Conservation (phyloP, 225 moss, liverwort and hornwort genomes). For the Neckera pumila region DNA sequence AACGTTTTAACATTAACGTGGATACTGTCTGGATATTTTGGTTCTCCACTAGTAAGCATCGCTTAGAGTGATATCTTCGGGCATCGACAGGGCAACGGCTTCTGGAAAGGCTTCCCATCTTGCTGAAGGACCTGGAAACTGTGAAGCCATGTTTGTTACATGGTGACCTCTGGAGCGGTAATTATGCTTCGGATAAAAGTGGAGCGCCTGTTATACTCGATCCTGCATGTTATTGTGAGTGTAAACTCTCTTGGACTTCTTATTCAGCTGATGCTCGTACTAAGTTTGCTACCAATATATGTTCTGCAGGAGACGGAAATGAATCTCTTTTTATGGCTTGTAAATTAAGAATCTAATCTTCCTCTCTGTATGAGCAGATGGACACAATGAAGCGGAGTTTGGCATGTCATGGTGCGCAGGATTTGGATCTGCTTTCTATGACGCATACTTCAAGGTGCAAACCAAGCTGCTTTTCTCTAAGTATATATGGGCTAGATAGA, state of each 20-base stretch:
- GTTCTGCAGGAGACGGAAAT: neutral
- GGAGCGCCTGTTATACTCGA: slow-evolving; percentile 88
- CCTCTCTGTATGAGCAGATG: slow-evolving; percentile 37
- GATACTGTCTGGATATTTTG: neutral
- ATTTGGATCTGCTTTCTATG: slow-evolving; percentile 81
- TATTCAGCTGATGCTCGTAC: neutral
- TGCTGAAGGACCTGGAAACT: slow-evolving; percentile 42
- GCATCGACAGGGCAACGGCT: slow-evolving; percentile 53
- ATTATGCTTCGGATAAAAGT: slow-evolving; percentile 46
- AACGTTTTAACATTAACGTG: neutral
- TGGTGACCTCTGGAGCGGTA: slow-evolving; percentile 99
- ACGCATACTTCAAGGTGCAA: slow-evolving; percentile 85
- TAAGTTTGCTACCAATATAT: neutral
- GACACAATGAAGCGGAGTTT: slow-evolving; percentile 96
- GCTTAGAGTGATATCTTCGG: neutral
- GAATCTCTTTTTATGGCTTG: neutral
- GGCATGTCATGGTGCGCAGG: slow-evolving; percentile 99
- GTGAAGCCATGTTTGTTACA: slow-evolving; percentile 80
- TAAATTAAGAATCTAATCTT: neutral
- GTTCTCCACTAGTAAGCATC: neutral
- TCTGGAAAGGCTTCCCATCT: slow-evolving; percentile 46
- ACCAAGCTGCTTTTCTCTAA: neutral
- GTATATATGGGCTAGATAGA: neutral
- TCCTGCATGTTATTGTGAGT: slow-evolving; percentile 94
- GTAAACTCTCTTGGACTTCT: neutral